Evolutionary conservation across 768 basidiomycete genomes (phyloP).

Genomic region (Phanerochaete carnosa): DNA sequence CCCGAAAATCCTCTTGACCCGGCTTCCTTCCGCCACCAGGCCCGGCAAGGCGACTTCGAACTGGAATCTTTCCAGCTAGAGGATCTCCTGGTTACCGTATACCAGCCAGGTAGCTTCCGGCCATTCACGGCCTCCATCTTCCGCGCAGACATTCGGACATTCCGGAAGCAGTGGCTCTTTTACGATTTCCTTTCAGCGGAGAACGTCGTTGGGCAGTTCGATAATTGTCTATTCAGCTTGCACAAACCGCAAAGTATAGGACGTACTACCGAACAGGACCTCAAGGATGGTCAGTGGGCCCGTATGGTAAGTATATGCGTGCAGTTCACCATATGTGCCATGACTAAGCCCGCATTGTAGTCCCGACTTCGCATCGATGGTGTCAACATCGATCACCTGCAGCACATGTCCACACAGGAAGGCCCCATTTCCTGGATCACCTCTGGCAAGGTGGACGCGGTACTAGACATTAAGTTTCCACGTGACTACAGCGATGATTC

Average conservation of each 20-base stretch:
- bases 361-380: conserved; percentile 96
- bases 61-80: conserved; percentile 87
- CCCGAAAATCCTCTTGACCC: conserved; percentile 79
- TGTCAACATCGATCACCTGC: conserved; percentile 92
- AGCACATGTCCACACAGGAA: conserved; percentile 74
- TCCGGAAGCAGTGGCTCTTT: conserved; percentile 93
- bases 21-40: conserved; percentile 71
- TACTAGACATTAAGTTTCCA: conserved; percentile 97
- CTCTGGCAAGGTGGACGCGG: conserved; percentile 93
- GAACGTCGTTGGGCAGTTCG: conserved; percentile 94
- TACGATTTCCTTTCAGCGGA: conserved; percentile 91
- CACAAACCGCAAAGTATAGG: conserved; percentile 97
- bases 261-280: conserved; percentile 80
- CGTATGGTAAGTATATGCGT: conserved; percentile 66
- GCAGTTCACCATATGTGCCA: neutral
- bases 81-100: conserved; percentile 90
- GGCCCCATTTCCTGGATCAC: conserved; percentile 98
- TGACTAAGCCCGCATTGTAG: conserved; percentile 35
- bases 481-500: conserved; percentile 61
- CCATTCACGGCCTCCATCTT: conserved; percentile 93
- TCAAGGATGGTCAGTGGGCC: conserved; percentile 80
- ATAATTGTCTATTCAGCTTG: conserved; percentile 95
- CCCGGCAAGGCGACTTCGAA: conserved; percentile 84
- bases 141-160: conserved; percentile 77
- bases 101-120: conserved; percentile 90